Percentiles rank a stretch among this genome's conserved stretches.
Evolutionary conservation across 805 yeast genomes (phyloP).

Genomic region (Lipomyces orientalis): DNA sequence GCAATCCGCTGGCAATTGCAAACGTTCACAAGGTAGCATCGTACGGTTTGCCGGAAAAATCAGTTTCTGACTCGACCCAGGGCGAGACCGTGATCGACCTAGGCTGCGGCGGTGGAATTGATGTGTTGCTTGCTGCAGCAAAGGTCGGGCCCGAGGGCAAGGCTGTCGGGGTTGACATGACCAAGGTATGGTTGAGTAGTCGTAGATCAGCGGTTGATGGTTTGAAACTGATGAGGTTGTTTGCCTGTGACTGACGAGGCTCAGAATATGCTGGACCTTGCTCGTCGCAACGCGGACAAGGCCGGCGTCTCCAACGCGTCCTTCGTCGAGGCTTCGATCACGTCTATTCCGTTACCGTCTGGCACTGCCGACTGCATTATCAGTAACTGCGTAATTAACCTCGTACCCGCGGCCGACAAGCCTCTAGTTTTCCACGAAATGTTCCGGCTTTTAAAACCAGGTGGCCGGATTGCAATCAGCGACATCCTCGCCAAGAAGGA

Average conservation of each 20-base stretch:
- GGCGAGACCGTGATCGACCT: slow-evolving; percentile 9
- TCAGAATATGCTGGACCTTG: slow-evolving; percentile 8
- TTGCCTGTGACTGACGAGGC: background rate
- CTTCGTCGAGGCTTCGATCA: slow-evolving; percentile 8
- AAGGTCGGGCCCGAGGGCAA: slow-evolving; percentile 11
- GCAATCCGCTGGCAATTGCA: slow-evolving; percentile 6
- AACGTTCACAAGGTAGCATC: background rate
- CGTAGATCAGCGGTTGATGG: too few relatives aligned
- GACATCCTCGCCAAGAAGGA: slow-evolving; percentile 8
- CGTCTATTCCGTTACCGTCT: slow-evolving; percentile 4
- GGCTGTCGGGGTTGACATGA: slow-evolving; percentile 9
- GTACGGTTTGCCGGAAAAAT: background rate
- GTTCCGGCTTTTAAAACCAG: slow-evolving; percentile 6
- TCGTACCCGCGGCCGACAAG: slow-evolving; percentile 7
- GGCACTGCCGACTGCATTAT: background rate
- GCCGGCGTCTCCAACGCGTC: slow-evolving; percentile 3
- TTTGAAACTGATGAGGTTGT: too few relatives aligned
- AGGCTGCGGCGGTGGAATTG: slow-evolving; percentile 11
- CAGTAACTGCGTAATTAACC: slow-evolving; percentile 11
- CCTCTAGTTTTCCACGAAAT: slow-evolving; percentile 6
- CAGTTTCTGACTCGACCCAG: background rate
- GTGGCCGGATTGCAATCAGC: slow-evolving; percentile 9
- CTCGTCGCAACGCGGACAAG: slow-evolving; percentile 3
- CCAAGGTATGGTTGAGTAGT: background rate
- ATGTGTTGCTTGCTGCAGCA: slow-evolving; percentile 6